These are phyloP conservation scores for Orbilia oligospora DNA, from an alignment of 2,329 filamentous ascomycete genomes.

Conservation along the genomic window DNA sequence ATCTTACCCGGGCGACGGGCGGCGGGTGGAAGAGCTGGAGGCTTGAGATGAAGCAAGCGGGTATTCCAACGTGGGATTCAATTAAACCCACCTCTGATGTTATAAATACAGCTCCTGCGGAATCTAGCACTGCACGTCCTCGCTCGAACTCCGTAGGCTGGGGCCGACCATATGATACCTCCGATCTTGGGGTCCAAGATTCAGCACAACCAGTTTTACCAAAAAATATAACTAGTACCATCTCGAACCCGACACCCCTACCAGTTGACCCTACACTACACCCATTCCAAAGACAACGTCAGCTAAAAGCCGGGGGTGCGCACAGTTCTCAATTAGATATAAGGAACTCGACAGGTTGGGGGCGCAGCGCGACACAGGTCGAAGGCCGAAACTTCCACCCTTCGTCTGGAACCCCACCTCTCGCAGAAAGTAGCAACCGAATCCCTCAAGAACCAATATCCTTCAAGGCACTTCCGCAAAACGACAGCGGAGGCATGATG, in stretches of 20 bases:
- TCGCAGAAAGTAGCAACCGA: neutral
- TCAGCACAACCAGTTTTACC: neutral
- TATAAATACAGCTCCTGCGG: neutral
- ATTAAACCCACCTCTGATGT: slow-evolving; percentile 37
- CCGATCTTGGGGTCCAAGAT: neutral
- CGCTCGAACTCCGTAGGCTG: slow-evolving; percentile 25
- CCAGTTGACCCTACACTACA: slow-evolving; percentile 49
- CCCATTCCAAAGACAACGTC: neutral
- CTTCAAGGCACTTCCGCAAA: no score
- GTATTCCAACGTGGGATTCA: slow-evolving; percentile 36
- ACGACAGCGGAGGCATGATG: neutral
- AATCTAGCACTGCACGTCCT: neutral
- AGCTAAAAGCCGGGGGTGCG: neutral
- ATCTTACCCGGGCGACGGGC: slow-evolving; percentile 24
- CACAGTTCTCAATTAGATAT: neutral
- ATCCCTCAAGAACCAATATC: neutral
- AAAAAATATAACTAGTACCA: slow-evolving; percentile 16
- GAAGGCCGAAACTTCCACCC: neutral
- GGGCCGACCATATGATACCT: slow-evolving; percentile 15
- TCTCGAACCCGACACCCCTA: slow-evolving; percentile 47
- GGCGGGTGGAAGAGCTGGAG: slow-evolving; percentile 52
- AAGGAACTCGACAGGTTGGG: neutral
- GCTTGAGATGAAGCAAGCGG: slow-evolving; percentile 48
- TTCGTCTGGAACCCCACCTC: neutral
- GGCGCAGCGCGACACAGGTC: neutral